Evolutionary conservation across 2,329 filamentous ascomycete species (phyloP).

Genomic region (Sphaerulina musiva): DNA sequence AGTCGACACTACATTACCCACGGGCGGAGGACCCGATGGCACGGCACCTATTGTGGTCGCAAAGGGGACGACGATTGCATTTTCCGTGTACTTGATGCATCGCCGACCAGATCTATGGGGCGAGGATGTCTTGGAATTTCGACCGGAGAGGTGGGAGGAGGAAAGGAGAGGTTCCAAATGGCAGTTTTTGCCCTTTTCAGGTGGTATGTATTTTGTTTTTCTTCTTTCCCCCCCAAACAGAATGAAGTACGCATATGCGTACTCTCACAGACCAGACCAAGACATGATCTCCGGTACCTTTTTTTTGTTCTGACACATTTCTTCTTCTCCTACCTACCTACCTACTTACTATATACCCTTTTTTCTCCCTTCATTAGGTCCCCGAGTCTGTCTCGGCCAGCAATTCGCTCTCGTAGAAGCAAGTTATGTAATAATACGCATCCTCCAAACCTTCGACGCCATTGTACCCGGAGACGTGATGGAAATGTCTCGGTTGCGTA

Average conservation of each 20-base stretch:
- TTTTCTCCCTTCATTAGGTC: neutral
- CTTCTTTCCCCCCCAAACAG: too few species aligned
- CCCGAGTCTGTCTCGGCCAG: constrained; percentile 39
- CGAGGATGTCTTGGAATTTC: constrained; percentile 44
- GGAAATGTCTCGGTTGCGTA: constrained; percentile 28
- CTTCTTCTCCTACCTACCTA: too few species aligned
- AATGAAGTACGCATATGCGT: too few species aligned
- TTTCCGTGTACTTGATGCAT: constrained; percentile 46
- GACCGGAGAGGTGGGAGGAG: constrained; percentile 44
- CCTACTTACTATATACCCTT: too few species aligned
- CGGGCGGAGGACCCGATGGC: constrained; percentile 45
- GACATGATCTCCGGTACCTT: too few species aligned
- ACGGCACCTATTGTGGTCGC: constrained; percentile 45
- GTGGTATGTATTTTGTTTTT: constrained; percentile 16
- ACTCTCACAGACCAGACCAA: too few species aligned
- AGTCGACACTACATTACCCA: constrained; percentile 47
- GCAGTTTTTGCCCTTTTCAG: constrained; percentile 35
- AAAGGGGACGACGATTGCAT: constrained; percentile 43
- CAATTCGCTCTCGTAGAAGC: constrained; percentile 76
- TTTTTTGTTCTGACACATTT: too few species aligned
- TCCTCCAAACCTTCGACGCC: constrained; percentile 63
- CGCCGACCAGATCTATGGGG: constrained; percentile 45
- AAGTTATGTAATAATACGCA: constrained; percentile 61
- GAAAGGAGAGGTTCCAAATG: constrained; percentile 23
- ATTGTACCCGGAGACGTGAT: constrained; percentile 27